Percentiles rank a stretch among this genome's conserved stretches.
Conservation (phyloP, 202 grass and related monocot species). For the Carex sylvatica region DNA sequence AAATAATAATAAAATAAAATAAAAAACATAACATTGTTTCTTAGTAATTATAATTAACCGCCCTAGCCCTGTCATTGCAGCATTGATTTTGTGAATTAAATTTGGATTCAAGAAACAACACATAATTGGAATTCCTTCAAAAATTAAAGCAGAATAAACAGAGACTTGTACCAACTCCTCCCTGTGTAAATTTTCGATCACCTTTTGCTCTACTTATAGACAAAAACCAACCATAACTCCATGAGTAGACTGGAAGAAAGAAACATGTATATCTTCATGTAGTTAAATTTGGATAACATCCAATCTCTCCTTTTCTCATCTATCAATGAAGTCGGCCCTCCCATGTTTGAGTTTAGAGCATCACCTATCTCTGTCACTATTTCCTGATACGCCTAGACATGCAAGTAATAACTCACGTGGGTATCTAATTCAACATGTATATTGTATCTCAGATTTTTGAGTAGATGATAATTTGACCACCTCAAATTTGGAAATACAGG, state of each 20-base stretch:
- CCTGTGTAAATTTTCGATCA: background rate
- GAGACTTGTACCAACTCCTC: background rate
- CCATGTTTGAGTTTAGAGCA: background rate
- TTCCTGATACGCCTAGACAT: background rate
- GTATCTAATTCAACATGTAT: background rate
- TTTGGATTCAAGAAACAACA: background rate
- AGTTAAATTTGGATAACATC: background rate
- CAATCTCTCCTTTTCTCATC: background rate
- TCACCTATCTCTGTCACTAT: background rate
- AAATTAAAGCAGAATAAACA: background rate
- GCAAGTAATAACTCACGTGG: background rate
- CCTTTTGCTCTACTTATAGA: constrained; percentile 2
- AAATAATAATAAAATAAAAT: background rate
- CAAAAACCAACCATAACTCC: background rate
- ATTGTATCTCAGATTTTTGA: too few relatives aligned
- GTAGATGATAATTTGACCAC: background rate
- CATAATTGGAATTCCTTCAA: background rate
- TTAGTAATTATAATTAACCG: background rate
- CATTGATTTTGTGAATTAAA: background rate
- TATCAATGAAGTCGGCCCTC: background rate
- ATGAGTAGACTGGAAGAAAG: background rate
- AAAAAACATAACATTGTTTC: background rate
- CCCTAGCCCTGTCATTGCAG: background rate
- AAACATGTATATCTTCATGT: background rate
- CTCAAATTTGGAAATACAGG: constrained; percentile 36